phyloP scores from a whole-genome alignment of 2,329 filamentous ascomycete genomes.

The Ophiocordyceps australis region DNA sequence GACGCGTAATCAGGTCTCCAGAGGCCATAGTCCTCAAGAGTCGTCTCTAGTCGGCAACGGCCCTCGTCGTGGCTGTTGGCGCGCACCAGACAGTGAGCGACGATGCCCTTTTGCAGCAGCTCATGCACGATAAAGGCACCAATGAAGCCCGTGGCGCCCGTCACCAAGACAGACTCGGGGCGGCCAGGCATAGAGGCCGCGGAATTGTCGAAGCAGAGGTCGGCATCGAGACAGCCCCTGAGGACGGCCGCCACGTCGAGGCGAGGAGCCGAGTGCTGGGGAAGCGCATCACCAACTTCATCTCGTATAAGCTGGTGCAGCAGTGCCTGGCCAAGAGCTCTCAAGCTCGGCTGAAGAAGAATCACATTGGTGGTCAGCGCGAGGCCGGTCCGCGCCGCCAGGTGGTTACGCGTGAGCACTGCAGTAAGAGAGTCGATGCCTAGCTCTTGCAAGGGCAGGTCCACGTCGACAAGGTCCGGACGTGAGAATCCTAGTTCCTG shows the following conservation, averaged over 20 bases:
- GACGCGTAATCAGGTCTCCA: conserved; percentile 1
- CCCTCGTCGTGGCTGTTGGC: conserved; percentile 1
- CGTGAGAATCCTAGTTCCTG: conserved; percentile 3
- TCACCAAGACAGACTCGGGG: conserved; percentile 2
- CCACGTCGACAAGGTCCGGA: conserved; percentile 3
- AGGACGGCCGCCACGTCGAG: not conserved
- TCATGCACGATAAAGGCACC: conserved; percentile 4
- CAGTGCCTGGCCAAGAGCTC: not conserved
- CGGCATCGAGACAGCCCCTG: not conserved
- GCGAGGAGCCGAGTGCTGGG: too few relatives aligned
- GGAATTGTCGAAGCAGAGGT: not conserved
- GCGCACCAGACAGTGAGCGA: conserved; percentile 2
- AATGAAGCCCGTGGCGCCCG: conserved; percentile 4
- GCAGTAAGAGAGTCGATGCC: conserved; percentile 6
- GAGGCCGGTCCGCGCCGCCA: conserved; percentile 3
- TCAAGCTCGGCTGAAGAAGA: not conserved
- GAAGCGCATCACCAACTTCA: too few relatives aligned
- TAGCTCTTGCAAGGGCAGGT: conserved; percentile 3
- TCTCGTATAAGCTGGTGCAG: not conserved
- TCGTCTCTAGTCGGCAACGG: conserved; percentile 1
- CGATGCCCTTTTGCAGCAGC: conserved; percentile 3
- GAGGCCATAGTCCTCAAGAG: conserved; percentile 3
- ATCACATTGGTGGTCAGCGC: not conserved
- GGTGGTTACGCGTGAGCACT: conserved; percentile 4
- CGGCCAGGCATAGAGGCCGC: too few relatives aligned